These are phyloP conservation scores for Ricinus communis DNA, from an alignment of 345 rosid species.

Conservation along the genomic window DNA sequence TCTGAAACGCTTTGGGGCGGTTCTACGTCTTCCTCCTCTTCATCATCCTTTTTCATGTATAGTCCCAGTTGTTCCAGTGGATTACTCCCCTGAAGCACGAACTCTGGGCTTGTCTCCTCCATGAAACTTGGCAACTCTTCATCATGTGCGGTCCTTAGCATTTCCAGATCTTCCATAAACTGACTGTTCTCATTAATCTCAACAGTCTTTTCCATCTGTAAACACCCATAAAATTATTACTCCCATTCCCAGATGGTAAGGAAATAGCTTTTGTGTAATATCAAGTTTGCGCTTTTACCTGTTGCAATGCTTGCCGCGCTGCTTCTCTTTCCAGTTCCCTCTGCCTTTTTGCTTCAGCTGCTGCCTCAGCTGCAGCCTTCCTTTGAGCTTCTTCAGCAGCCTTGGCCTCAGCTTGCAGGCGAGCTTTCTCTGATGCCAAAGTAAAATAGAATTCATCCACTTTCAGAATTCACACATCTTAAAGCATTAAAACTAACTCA, in stretches of 20 bases:
- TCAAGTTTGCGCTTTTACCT: constrained; percentile 38
- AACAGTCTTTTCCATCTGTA: constrained; percentile 95
- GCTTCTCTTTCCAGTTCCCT: constrained; percentile 88
- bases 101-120: constrained; percentile 61
- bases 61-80: constrained; percentile 81
- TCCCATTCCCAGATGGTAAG: not conserved
- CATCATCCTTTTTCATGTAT: constrained; percentile 62
- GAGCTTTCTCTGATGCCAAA: constrained; percentile 60
- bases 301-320: constrained; percentile 76
- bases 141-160: constrained; percentile 55
- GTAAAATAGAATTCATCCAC: constrained; percentile 1
- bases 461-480: constrained; percentile 5
- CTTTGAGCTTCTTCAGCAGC: constrained; percentile 79
- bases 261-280: not conserved
- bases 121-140: constrained; percentile 48
- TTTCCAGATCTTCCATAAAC: constrained; percentile 80
- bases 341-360: constrained; percentile 69
- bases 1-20: constrained; percentile 31
- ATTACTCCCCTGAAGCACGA: constrained; percentile 67
- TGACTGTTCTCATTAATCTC: constrained; percentile 76
- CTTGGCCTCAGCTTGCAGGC: constrained; percentile 79
- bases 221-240: not conserved
- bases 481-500: not conserved
- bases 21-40: constrained; percentile 59
- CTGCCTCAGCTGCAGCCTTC: constrained; percentile 76